Evolutionary conservation across 2,329 filamentous ascomycete species (phyloP), one percentile per base, ranked within the genome.

Genomic region (Parastagonospora avenae): DNA sequence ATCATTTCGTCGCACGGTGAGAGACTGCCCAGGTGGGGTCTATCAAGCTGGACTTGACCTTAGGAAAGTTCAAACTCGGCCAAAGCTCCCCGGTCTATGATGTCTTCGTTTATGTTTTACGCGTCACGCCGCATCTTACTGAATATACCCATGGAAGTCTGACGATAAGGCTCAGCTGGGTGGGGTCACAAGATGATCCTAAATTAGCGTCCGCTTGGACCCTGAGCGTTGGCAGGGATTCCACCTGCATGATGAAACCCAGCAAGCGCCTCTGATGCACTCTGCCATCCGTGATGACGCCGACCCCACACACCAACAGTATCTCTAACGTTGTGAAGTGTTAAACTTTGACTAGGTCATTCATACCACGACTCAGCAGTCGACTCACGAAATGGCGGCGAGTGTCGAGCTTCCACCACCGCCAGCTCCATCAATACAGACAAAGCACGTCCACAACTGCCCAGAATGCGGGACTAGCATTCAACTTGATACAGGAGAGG

Each of bases 391-490:
- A 15, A 67, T 65, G 63, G 63, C 63, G 29, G 63, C 62, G 11
- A 42, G 48, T 27, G 33, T 60, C 36, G 39, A 57, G 19, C 53
- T 44, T 11, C 31, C 50, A 8, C 54, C 57, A 40, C 59, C 56
- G 16, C 61, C 57, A 24, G 60, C 61, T 30, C 60, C 62, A 32
- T 59, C 60, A 16, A 55, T 54, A 50, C 36, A 43, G 15, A 54
- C 53, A 12, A 66, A 66, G 50, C 49, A 61, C 40, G 59, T 56
- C 52, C 63, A 69, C 43, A 70, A 52, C 56, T 74, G 71, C 47
- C 69, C 69, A 19, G 50, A 62, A 43, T 74, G 71, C 54, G 71
- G 71, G 14, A 63, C 58, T 8, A 45, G 44, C 7, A 41, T 72
- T 7, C 15, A 42, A 8, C 27, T 54, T 30, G 52, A 66, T 7